A percentile compares a stretch with the other conserved stretches of the same genome.
These are phyloP conservation scores for Aureobasidium musti DNA, from an alignment of 2,329 filamentous ascomycete genomes.

Conservation along the genomic window DNA sequence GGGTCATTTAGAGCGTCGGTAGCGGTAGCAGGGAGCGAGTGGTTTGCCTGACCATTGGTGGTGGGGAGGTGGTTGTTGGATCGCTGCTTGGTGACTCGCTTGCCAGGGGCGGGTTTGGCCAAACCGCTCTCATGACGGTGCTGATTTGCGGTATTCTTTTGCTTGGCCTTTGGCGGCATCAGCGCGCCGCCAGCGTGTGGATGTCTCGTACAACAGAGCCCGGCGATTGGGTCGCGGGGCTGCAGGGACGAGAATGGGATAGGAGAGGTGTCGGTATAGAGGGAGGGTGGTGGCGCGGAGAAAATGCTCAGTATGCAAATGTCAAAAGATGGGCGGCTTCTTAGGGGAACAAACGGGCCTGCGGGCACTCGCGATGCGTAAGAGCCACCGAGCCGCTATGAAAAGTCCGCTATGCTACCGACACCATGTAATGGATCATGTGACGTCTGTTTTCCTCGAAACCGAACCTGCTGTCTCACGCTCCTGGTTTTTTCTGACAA, in stretches of 20 bases:
- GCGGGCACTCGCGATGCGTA: conserved; percentile 21
- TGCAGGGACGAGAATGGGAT: conserved; percentile 13
- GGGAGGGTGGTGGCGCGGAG: conserved; percentile 17
- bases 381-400: conserved; percentile 26
- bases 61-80: conserved; percentile 43
- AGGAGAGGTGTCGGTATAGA: conserved; percentile 2
- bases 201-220: conserved; percentile 27
- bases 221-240: conserved; percentile 26
- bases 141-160: conserved; percentile 48
- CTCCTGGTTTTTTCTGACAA: conserved; percentile 5
- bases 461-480: background rate
- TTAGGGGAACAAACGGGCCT: conserved; percentile 21
- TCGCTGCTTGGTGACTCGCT: conserved; percentile 58
- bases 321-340: conserved; percentile 23
- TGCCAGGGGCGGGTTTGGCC: conserved; percentile 66
- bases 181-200: conserved; percentile 38
- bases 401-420: conserved; percentile 26
- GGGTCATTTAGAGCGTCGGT: conserved; percentile 33
- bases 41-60: conserved; percentile 25
- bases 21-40: conserved; percentile 40
- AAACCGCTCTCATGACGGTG: conserved; percentile 82
- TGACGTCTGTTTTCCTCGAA: background rate
- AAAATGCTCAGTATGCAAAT: conserved; percentile 22
- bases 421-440: conserved; percentile 11
- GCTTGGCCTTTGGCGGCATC: conserved; percentile 54